phyloP scores from a whole-genome alignment of 1,284 basidiomycete species.

The Apiotrichum domesticum region DNA sequence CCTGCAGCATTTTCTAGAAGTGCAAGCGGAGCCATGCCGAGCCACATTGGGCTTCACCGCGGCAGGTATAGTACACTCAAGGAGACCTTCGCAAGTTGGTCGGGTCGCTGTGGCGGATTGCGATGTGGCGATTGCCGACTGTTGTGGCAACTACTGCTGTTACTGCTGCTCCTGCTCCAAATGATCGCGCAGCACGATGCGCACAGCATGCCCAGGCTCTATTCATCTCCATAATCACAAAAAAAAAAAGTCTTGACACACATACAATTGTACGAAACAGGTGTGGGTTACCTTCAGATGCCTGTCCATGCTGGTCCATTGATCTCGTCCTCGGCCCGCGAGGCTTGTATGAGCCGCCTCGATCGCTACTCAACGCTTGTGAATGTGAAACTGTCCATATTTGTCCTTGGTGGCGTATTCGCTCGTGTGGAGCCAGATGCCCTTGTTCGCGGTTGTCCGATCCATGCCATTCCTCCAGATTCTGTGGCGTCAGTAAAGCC shows the following conservation, averaged over 20 bases:
- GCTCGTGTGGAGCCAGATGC: not conserved
- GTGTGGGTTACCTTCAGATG: not conserved
- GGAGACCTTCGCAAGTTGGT: too few species aligned
- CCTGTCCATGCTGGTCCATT: not conserved
- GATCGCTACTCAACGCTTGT: not conserved
- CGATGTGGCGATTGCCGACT: too few species aligned
- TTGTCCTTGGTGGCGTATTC: not conserved
- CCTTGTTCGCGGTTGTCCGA: not conserved
- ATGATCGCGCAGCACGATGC: too few species aligned
- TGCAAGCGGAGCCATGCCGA: too few species aligned
- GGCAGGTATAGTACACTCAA: too few species aligned
- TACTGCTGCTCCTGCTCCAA: too few species aligned
- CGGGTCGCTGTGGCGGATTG: too few species aligned
- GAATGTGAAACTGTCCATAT: not conserved
- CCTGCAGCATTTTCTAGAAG: too few species aligned
- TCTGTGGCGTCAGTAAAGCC: not conserved
- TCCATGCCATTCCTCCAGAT: conserved; percentile 1
- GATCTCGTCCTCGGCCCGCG: not conserved
- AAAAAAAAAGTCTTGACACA: not conserved
- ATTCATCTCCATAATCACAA: too few species aligned
- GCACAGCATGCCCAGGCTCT: too few species aligned
- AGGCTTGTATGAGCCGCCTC: not conserved
- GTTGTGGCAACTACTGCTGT: too few species aligned
- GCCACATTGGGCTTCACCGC: too few species aligned
- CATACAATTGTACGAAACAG: not conserved